phyloP scores from a whole-genome alignment of 2,329 filamentous ascomycete species.

The Monosporascus sp. region DNA sequence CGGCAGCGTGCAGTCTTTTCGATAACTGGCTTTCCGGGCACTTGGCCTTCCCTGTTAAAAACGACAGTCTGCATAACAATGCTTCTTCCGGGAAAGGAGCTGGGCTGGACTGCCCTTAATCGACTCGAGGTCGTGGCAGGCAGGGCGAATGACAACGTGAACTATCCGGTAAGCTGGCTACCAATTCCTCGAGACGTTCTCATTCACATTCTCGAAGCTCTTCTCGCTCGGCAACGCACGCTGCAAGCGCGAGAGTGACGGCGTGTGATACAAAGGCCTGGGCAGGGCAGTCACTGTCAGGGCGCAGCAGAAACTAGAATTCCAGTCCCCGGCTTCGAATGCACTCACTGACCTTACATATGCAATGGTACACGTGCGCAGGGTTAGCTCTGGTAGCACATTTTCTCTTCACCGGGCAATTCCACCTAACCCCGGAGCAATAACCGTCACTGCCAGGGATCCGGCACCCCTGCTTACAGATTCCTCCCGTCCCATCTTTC shows the following conservation, averaged over 20 bases:
- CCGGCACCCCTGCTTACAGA: conserved; percentile 19
- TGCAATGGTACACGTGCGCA: conserved; percentile 26
- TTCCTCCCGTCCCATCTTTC: conserved; percentile 5
- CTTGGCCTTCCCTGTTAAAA: neutral
- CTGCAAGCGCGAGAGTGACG: neutral
- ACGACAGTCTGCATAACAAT: neutral
- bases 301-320: neutral
- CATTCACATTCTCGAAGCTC: no score
- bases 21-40: neutral
- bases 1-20: conserved; percentile 17
- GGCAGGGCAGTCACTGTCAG: neutral
- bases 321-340: neutral
- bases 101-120: neutral
- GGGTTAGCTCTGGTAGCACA: conserved; percentile 25
- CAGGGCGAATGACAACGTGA: no score
- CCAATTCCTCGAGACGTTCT: no score
- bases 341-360: conserved; percentile 8
- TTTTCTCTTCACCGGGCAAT: conserved; percentile 36
- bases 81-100: neutral
- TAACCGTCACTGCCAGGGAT: conserved; percentile 30
- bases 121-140: no score
- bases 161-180: no score
- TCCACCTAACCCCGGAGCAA: conserved; percentile 35
- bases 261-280: neutral
- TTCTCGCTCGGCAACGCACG: neutral